Evolutionary conservation across 257 asterid genomes (phyloP).

Genomic region (Fraxinus anomala): DNA sequence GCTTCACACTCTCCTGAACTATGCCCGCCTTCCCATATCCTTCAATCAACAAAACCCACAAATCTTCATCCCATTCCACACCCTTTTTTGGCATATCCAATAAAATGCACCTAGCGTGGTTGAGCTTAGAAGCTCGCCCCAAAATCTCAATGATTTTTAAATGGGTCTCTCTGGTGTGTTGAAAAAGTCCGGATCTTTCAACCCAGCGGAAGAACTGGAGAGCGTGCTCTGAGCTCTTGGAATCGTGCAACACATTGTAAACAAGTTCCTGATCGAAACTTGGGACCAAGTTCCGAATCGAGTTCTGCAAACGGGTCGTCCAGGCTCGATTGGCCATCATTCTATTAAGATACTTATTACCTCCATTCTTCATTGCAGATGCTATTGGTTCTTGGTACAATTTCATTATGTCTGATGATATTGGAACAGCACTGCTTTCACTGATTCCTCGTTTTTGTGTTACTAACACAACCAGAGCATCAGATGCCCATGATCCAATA

Average conservation of each 20-base stretch:
- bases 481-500: constrained; percentile 70
- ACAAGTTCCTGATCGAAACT: constrained; percentile 71
- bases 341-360: constrained; percentile 40
- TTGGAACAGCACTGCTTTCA: constrained; percentile 9
- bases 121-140: constrained; percentile 72
- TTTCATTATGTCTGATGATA: neutral
- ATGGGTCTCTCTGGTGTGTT: constrained; percentile 68
- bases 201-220: constrained; percentile 97
- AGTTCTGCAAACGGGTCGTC: constrained; percentile 90
- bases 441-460: constrained; percentile 87
- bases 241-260: constrained; percentile 70
- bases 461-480: constrained; percentile 83
- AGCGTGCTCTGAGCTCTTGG: constrained; percentile 78
- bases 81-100: constrained; percentile 86
- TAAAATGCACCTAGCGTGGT: constrained; percentile 86
- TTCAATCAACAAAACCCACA: constrained; percentile 78
- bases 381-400: neutral
- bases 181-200: constrained; percentile 65
- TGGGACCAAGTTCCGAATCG: constrained; percentile 73
- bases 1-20: constrained; percentile 91
- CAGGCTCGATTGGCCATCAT: constrained; percentile 91
- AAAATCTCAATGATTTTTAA: constrained; percentile 73
- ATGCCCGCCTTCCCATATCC: constrained; percentile 83
- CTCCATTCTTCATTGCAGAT: neutral
- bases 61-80: constrained; percentile 87